phyloP scores from a whole-genome alignment of 1,139 yeast species.

The Zhuliangozyma blackwelliae region DNA sequence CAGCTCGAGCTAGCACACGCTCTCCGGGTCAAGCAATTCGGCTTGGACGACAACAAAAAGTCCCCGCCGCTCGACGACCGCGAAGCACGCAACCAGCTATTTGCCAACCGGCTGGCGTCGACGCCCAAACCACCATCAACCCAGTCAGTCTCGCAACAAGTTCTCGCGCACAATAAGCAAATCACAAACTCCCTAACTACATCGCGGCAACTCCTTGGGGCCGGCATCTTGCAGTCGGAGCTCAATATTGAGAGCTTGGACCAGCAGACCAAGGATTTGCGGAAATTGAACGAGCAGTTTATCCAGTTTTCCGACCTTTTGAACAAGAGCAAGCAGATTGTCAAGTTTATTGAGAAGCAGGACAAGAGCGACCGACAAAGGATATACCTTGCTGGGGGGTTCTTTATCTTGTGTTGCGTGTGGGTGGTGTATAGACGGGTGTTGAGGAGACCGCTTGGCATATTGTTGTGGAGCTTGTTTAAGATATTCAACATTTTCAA shows the following conservation, averaged over 20 bases:
- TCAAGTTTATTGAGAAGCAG: constrained; percentile 62
- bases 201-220: constrained; percentile 51
- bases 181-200: constrained; percentile 51
- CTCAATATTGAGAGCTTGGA: constrained; percentile 59
- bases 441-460: constrained; percentile 49
- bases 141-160: constrained; percentile 26
- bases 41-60: background rate
- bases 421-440: constrained; percentile 69
- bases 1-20: constrained; percentile 26
- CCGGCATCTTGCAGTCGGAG: constrained; percentile 57
- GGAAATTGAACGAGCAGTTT: constrained; percentile 47
- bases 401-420: constrained; percentile 49
- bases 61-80: background rate
- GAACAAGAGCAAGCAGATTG: constrained; percentile 51
- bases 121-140: constrained; percentile 7
- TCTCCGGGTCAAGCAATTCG: constrained; percentile 22
- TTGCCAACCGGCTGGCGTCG: constrained; percentile 15
- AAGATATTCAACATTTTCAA: constrained; percentile 41
- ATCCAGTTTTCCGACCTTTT: constrained; percentile 52
- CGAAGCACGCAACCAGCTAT: constrained; percentile 11
- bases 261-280: constrained; percentile 51
- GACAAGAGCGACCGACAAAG: constrained; percentile 58
- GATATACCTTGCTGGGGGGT: constrained; percentile 56
- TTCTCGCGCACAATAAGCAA: constrained; percentile 46
- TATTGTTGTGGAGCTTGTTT: constrained; percentile 56